phyloP scores from a whole-genome alignment of 768 basidiomycete species.

The Mycena vulgaris region DNA sequence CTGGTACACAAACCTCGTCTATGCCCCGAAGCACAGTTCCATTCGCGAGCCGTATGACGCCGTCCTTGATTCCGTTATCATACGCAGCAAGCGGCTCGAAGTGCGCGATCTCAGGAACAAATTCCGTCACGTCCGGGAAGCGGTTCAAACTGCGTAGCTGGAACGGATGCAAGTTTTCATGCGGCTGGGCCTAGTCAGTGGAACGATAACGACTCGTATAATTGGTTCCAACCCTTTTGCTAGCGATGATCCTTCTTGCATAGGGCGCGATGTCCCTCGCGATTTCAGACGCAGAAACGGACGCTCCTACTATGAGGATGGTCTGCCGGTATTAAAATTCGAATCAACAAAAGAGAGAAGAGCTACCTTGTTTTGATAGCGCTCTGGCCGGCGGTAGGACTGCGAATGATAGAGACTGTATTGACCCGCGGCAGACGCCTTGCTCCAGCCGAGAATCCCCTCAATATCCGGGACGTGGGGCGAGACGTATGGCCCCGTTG shows the following conservation, averaged over 20 bases:
- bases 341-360: neutral
- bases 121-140: conserved; percentile 44
- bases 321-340: conserved; percentile 17
- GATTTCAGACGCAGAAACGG: conserved; percentile 41
- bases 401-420: conserved; percentile 49
- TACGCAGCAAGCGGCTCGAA: conserved; percentile 42
- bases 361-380: conserved; percentile 48
- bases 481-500: conserved; percentile 50
- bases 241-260: conserved; percentile 31
- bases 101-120: conserved; percentile 47
- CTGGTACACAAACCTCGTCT: conserved; percentile 40
- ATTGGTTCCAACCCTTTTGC: conserved; percentile 37
- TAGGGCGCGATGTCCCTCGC: conserved; percentile 40
- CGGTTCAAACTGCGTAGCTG: conserved; percentile 44
- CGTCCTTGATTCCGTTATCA: conserved; percentile 42
- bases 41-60: conserved; percentile 46
- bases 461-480: conserved; percentile 51
- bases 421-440: conserved; percentile 34
- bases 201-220: neutral
- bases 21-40: conserved; percentile 48
- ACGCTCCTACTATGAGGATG: conserved; percentile 40
- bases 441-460: conserved; percentile 48
- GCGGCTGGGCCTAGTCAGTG: conserved; percentile 23
- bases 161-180: conserved; percentile 45
- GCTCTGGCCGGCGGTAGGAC: conserved; percentile 50